Percentiles rank a stretch among this genome's conserved stretches.
Evolutionary conservation across 257 asterid species (phyloP).

Genomic region (Leonotis leonurus): DNA sequence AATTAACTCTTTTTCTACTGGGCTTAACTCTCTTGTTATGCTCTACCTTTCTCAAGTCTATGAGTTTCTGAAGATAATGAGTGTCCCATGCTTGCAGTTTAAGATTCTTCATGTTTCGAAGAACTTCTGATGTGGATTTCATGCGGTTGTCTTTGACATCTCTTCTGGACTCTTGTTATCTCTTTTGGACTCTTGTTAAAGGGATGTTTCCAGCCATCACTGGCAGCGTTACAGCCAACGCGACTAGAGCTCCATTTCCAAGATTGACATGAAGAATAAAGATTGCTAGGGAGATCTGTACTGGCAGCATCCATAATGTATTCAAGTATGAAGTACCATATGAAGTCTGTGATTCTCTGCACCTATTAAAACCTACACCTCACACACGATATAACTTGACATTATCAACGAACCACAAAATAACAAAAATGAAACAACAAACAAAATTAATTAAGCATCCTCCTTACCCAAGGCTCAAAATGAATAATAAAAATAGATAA

Average conservation of each 20-base stretch:
- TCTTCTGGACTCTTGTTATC: slow-evolving; percentile 76
- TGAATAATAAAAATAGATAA: too few species aligned
- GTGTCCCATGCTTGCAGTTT: slow-evolving; percentile 92
- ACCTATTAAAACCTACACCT: too few species aligned
- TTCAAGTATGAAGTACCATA: slow-evolving; percentile 90
- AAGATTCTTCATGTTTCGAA: slow-evolving; percentile 74
- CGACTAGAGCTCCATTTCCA: slow-evolving; percentile 66
- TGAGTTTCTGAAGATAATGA: slow-evolving; percentile 53
- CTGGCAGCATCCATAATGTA: slow-evolving; percentile 81
- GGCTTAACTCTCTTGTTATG: too few species aligned
- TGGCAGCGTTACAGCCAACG: slow-evolving; percentile 53
- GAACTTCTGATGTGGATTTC: slow-evolving; percentile 86
- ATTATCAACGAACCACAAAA: too few species aligned
- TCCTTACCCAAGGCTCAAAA: too few species aligned
- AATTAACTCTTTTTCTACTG: too few species aligned
- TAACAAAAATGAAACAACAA: too few species aligned
- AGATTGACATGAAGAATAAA: slow-evolving; percentile 65
- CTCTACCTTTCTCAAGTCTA: slow-evolving; percentile 47
- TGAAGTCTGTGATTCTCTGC: slow-evolving; percentile 79
- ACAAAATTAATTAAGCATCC: too few species aligned
- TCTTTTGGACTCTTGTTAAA: slow-evolving; percentile 52
- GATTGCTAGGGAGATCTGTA: slow-evolving; percentile 72
- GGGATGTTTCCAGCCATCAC: slow-evolving; percentile 82
- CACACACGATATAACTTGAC: too few species aligned
- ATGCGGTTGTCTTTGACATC: slow-evolving; percentile 85